Conservation (phyloP, 2,329 filamentous ascomycete species). For the Pseudomassariella vexata region DNA sequence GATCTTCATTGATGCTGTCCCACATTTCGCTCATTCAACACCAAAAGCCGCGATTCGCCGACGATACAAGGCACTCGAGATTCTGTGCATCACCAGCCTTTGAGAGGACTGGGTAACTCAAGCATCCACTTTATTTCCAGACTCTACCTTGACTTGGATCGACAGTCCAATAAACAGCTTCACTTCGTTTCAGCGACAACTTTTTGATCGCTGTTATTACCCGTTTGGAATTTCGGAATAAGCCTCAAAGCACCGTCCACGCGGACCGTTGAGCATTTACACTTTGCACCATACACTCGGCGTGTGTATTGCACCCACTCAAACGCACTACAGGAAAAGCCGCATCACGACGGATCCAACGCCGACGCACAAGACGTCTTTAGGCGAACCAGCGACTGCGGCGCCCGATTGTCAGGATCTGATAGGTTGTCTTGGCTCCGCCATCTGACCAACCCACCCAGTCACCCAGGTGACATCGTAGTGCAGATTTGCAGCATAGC, state of each 20-base stretch:
- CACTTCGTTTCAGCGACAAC: slow-evolving; percentile 7
- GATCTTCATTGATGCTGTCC: too few species aligned
- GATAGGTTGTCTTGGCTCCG: slow-evolving; percentile 18
- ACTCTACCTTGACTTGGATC: not conserved
- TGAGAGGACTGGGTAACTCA: slow-evolving; percentile 6
- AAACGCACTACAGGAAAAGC: too few species aligned
- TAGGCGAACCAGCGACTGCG: not conserved
- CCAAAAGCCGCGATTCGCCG: slow-evolving; percentile 1
- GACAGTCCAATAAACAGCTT: slow-evolving; percentile 1
- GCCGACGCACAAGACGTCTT: too few species aligned
- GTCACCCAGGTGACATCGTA: slow-evolving; percentile 23
- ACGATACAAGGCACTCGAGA: slow-evolving; percentile 3
- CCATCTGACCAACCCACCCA: slow-evolving; percentile 19
- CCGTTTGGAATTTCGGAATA: slow-evolving; percentile 11
- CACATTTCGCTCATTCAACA: slow-evolving; percentile 2
- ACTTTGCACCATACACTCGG: too few species aligned
- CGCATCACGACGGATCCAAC: too few species aligned
- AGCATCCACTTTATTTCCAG: not conserved
- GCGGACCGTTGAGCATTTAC: too few species aligned
- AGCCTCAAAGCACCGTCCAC: slow-evolving; percentile 9
- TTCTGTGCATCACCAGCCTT: slow-evolving; percentile 4
- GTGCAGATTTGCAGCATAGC: slow-evolving; percentile 12
- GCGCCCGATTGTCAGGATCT: slow-evolving; percentile 7
- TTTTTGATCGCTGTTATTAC: slow-evolving; percentile 14
- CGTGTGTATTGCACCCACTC: too few species aligned